Base-by-base conservation (phyloP, 495 filamentous ascomycete genomes). In the Aspergillus homomorphus region DNA sequence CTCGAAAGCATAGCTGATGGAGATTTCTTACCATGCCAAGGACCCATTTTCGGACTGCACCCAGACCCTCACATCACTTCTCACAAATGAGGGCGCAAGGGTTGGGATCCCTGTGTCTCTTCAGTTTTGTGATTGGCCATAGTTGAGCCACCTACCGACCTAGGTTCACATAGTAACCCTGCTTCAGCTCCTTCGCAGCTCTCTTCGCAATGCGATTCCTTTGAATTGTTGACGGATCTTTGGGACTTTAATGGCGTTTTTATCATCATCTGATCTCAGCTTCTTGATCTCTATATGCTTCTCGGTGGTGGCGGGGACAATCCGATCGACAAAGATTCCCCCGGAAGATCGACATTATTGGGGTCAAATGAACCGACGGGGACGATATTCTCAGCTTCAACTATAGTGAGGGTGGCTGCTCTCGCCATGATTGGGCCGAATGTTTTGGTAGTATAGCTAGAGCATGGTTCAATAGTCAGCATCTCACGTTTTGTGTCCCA, bases 1-100 rank as follows among this genome's bases (percentile, higher is more conserved):
- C 16, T 20, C 4, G 50, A 15, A 8, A 33, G 8, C 22, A 23
- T 16, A 46, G 45, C 8, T 44, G 10, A 38, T 6, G 15, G 15
- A 44, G 5, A 10, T 21, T 23, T n/a, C 55, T 63, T 64, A 76
- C 74, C 55, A 96, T 84, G 41, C 92, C 92, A 1, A 96, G 75
- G 49, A 96, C 92, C 92, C 92, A 71, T 96, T 96, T 75, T 96
- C 92, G 6, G 86, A 90, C 74, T 96, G 92, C 55, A 96, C 72
- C 78, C 89, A 89, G 1, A 96, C 92, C 62, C 90, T 86, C 33
- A 92, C 86, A 16, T 82, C 83, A 20, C 85, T 77, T 9, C 87
- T 89, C 21, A 96, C 81, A 66, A 92, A 96, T 1, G 82, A 86
- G 0, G 92, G 91, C 1, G 92, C 90, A 15, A 93, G 81, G 73